Base-by-base conservation (phyloP, 2,329 filamentous ascomycete genomes). In the Domatiomyces globalis region DNA sequence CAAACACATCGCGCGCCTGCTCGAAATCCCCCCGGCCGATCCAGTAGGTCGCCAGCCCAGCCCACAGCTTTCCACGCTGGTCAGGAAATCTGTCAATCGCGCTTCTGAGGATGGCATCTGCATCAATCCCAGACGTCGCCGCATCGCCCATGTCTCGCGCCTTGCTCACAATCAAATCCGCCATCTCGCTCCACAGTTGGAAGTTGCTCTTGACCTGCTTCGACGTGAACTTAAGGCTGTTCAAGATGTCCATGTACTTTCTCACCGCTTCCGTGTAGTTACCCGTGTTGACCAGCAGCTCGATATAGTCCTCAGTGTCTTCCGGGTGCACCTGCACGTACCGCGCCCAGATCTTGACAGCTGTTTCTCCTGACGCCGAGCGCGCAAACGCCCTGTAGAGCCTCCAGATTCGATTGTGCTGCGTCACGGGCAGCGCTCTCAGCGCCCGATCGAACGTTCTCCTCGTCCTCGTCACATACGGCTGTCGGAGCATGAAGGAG, bases 321-420 rank as follows among this genome's bases (percentile, higher is more conserved):
- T 96, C 92, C 1, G 92, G 92, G 61, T 95, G 90, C 45, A 95
- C 83, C 68, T 98, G 90, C 79, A 96, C 92, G 67, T 98, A 98
- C 53, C 92, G 79, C 60, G 85, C 79, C 89, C 90, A 98, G 50
- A 96, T 85, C 67, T 85, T 89, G 51, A 96, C 82, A 1, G 90
- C 89, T 2, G 90, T 96, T 54, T 87, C 80, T 43, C 92, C 92
- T 2, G 85, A 87, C 1, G 87, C 89, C 15, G 88, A 94, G 62
- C 87, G 89, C 19, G 89, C 90, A 62, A 98, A 98, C 0, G 85
- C 82, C 59, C 85, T 79, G 67, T 95, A 98, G 0, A 95, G 73
- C 19, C 84, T 81, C 92, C 92, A 98, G 66, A 98, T 88, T 54
- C 92, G 80, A 68, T 90, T 89, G 69, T 98, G 92, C 63, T 98